A percentile compares a stretch with the other conserved stretches of the same genome.
These are phyloP conservation scores for Sanghuangporus weigelae DNA, from an alignment of 1,284 basidiomycete species.

Conservation along the genomic window DNA sequence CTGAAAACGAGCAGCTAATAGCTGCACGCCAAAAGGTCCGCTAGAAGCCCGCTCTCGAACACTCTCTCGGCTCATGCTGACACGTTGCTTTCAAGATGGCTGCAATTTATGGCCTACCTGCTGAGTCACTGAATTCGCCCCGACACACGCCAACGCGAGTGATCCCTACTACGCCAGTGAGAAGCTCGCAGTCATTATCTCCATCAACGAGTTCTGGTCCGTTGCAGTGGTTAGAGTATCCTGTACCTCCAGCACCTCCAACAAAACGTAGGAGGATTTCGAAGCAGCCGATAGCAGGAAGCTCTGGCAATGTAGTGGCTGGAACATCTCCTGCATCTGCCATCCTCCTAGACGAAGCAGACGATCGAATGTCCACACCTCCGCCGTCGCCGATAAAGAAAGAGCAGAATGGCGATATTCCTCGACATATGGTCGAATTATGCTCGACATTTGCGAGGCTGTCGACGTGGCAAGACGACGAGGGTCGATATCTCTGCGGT, in stretches of 20 bases:
- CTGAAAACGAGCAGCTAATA: slow-evolving; percentile 1
- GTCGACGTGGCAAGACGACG: slow-evolving; percentile 1
- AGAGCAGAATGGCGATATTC: neutral
- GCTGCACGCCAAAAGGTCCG: slow-evolving; percentile 8
- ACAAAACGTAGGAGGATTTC: slow-evolving; percentile 7
- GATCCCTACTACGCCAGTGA: neutral
- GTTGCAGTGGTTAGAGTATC: neutral
- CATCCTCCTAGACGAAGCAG: neutral
- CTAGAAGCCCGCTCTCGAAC: neutral
- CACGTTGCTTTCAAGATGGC: slow-evolving; percentile 11
- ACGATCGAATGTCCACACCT: neutral
- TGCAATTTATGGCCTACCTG: slow-evolving; percentile 12
- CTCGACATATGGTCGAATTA: neutral
- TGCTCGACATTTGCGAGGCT: slow-evolving; percentile 3
- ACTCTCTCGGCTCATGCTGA: neutral
- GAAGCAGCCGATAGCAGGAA: neutral
- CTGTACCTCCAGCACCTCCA: slow-evolving; percentile 2
- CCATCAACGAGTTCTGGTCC: neutral
- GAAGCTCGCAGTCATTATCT: slow-evolving; percentile 6
- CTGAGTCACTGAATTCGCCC: slow-evolving; percentile 2
- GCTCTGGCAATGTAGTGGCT: neutral
- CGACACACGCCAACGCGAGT: slow-evolving; percentile 4
- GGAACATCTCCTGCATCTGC: neutral
- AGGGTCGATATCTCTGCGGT: slow-evolving; percentile 1
- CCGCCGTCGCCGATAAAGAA: neutral